Base-by-base conservation (phyloP, 495 filamentous ascomycete genomes). In the Penicillium argentinense region DNA sequence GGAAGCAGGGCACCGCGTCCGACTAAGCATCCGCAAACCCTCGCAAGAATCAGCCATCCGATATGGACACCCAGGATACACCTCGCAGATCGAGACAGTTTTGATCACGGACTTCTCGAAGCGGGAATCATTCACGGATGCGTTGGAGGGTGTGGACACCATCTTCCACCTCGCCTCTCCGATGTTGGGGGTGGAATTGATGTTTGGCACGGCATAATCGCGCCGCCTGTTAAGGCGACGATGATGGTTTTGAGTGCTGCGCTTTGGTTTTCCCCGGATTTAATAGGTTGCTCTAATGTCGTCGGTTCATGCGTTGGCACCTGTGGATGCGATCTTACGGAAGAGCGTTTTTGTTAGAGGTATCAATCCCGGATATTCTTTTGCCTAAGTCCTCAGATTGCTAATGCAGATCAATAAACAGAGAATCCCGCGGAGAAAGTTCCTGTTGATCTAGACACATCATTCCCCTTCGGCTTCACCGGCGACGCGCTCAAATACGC, bases 101-200 rank as follows among this genome's bases (percentile, higher is more conserved):
- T 54, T 75, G 14, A 66, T 83, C 2, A 71, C 77, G 23, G 75
- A 80, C 48, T 68, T 80, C 32, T 44, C 67, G 1, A 57, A 53
- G 1, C 49, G 65, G 0, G 66, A 63, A 6, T 73, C 73, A 9
- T 80, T 73, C 51, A 66, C 76, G 41, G 42, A 67, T 16, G 74
- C 71, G 8, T 63, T 77, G 18, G 58, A 73, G 27, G 75, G 62
- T 25, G 73, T 70, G 0, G 71, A 64, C 18, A 71, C 71, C 46
- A 63, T 79, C 43, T 69, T 81, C 45, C 79, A 83, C 51, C 54
- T 76, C 22, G 78, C 79, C 1, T 76, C 75, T 29, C 77, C 79
- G 1, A 38, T 70, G 41, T 23, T 54, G 17, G 30, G 29, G 38
- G 37, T 24, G 57, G 63, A 4, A 45, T 40, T 2, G 52, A 62